Conservation (phyloP, 208 protist genomes). For the Leishmania amazonensis region DNA sequence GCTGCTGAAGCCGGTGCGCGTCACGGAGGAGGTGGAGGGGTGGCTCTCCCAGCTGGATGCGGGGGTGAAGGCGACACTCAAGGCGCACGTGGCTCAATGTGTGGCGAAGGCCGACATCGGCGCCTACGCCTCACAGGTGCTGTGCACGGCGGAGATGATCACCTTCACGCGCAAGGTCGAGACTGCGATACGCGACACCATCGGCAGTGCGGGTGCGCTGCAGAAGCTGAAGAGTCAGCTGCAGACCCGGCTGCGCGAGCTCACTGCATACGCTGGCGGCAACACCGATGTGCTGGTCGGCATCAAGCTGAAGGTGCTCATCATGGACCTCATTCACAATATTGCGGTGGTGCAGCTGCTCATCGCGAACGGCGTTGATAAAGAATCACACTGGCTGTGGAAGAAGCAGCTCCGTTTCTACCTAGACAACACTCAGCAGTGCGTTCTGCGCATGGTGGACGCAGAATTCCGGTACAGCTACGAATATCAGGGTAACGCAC, state of each 20-base stretch:
- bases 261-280: conserved; percentile 77
- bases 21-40: conserved; percentile 95
- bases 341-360: conserved; percentile 96
- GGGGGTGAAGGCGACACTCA: conserved; percentile 94
- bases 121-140: conserved; percentile 94
- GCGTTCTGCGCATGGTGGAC: conserved; percentile 94
- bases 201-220: conserved; percentile 59
- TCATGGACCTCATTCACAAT: conserved; percentile 99
- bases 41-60: conserved; percentile 95
- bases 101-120: conserved; percentile 88
- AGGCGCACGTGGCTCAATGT: conserved; percentile 79
- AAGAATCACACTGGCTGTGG: conserved; percentile 95
- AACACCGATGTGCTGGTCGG: conserved; percentile 89
- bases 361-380: conserved; percentile 74
- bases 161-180: conserved; percentile 93
- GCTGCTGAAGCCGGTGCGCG: conserved; percentile 88
- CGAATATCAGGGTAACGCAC: conserved; percentile 99
- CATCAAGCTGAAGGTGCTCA: conserved; percentile 96
- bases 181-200: conserved; percentile 81
- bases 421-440: conserved; percentile 57
- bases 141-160: conserved; percentile 95
- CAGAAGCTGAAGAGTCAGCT: conserved; percentile 77
- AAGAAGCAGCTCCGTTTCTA: conserved; percentile 98
- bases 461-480: conserved; percentile 97
- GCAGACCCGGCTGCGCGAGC: conserved; percentile 76